These are phyloP conservation scores for Debaryomyces maramus DNA, from an alignment of 805 yeast species.

Conservation along the genomic window DNA sequence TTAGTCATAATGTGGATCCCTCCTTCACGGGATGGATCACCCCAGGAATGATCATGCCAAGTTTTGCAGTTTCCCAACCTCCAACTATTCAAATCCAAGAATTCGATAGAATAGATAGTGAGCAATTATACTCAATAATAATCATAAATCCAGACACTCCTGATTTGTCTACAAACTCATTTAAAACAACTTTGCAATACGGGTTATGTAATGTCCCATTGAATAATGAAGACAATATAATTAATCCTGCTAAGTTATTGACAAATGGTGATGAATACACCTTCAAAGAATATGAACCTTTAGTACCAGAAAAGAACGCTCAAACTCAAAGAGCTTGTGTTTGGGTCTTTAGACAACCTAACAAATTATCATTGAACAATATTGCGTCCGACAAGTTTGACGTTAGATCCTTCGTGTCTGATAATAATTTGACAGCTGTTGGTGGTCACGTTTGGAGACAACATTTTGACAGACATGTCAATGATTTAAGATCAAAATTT, in stretches of 20 bases:
- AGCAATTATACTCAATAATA: conserved; percentile 69
- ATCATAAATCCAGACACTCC: conserved; percentile 93
- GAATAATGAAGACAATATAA: conserved; percentile 54
- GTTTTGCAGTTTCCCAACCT: conserved; percentile 68
- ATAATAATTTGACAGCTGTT: conserved; percentile 63
- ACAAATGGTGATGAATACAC: conserved; percentile 31
- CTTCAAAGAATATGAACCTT: conserved; percentile 68
- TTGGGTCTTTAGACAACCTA: conserved; percentile 84
- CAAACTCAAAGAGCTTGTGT: conserved; percentile 79
- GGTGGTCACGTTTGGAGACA: conserved; percentile 95
- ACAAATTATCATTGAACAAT: conserved; percentile 17
- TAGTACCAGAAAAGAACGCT: conserved; percentile 86
- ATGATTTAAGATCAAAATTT: conserved; percentile 64
- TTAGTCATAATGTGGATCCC: conserved; percentile 60
- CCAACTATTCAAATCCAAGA: conserved; percentile 81
- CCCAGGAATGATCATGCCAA: conserved; percentile 76
- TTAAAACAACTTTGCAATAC: conserved; percentile 70
- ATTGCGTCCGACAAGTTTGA: conserved; percentile 56
- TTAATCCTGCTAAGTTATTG: conserved; percentile 46
- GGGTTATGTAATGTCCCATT: conserved; percentile 70
- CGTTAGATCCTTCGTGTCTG: conserved; percentile 64
- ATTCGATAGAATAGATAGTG: conserved; percentile 49
- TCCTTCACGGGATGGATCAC: conserved; percentile 66
- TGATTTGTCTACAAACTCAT: conserved; percentile 66
- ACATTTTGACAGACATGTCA: conserved; percentile 74